phyloP scores from a whole-genome alignment of 306 rosid genomes.

The Carpinus viminea region DNA sequence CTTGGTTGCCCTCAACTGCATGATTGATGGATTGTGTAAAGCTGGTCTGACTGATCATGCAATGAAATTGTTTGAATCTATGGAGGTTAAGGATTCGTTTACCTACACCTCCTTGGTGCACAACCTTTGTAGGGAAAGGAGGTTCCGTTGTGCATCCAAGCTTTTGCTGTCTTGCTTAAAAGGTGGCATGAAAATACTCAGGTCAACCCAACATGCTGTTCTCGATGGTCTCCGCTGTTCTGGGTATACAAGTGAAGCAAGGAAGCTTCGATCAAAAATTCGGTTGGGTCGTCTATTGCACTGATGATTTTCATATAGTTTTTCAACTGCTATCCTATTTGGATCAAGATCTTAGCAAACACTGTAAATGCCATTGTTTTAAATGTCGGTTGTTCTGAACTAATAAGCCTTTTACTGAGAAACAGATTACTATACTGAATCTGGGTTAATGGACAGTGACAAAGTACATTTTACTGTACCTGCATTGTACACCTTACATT shows the following conservation, averaged over 20 bases:
- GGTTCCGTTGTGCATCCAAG: constrained; percentile 63
- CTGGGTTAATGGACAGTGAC: constrained; percentile 1
- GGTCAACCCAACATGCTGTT: constrained; percentile 62
- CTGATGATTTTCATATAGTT: constrained; percentile 27
- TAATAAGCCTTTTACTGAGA: neutral
- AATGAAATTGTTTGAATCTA: constrained; percentile 56
- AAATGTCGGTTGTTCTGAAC: constrained; percentile 14
- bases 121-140: constrained; percentile 73
- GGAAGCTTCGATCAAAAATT: constrained; percentile 50
- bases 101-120: constrained; percentile 67
- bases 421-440: constrained; percentile 10
- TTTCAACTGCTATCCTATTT: neutral
- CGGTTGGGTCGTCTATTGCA: constrained; percentile 34
- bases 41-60: constrained; percentile 71
- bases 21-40: constrained; percentile 79
- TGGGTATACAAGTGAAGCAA: constrained; percentile 63
- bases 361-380: neutral
- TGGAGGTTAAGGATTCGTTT: constrained; percentile 68
- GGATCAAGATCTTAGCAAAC: constrained; percentile 1
- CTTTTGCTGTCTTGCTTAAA: constrained; percentile 53
- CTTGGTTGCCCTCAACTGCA: constrained; percentile 66
- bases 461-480: constrained; percentile 2
- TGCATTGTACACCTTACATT: constrained; percentile 5
- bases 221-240: constrained; percentile 51
- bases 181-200: constrained; percentile 51